A percentile compares a stretch with the other conserved stretches of the same genome.
phyloP scores from a whole-genome alignment of 768 basidiomycete genomes.

The Sporobolomyces roseus region DNA sequence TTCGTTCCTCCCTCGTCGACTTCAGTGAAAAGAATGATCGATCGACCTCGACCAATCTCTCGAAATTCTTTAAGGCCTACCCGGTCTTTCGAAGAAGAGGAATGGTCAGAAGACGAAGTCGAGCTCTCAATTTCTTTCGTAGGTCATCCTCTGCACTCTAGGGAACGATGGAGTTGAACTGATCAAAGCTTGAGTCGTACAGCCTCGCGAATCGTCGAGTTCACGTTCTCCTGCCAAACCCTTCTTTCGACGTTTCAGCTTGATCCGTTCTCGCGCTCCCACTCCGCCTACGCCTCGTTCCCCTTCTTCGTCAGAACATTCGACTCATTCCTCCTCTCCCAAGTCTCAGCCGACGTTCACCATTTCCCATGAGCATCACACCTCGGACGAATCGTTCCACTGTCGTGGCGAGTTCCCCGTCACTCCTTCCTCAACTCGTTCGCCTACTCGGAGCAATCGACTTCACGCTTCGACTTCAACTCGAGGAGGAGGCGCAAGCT shows the following conservation, averaged over 20 bases:
- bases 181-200: too few species aligned
- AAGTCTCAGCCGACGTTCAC: too few species aligned
- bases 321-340: too few species aligned
- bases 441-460: too few species aligned
- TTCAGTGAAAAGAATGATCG: neutral
- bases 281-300: too few species aligned
- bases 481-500: too few species aligned
- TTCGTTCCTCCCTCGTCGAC: neutral
- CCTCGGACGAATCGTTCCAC: constrained; percentile 12
- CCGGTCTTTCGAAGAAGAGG: constrained; percentile 7
- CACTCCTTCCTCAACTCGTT: neutral
- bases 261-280: constrained; percentile 1
- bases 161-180: too few species aligned
- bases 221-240: neutral
- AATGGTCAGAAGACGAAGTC: neutral
- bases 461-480: too few species aligned
- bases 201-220: neutral
- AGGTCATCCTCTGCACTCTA: too few species aligned
- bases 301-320: neutral
- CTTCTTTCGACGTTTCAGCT: neutral
- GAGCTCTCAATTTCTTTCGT: too few species aligned
- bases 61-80: neutral
- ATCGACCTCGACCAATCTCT: constrained; percentile 1
- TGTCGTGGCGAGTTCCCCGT: neutral
- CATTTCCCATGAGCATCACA: neutral